These are phyloP conservation scores for Aspergillus cejpii DNA, from an alignment of 2,329 filamentous ascomycete species.

Conservation along the genomic window DNA sequence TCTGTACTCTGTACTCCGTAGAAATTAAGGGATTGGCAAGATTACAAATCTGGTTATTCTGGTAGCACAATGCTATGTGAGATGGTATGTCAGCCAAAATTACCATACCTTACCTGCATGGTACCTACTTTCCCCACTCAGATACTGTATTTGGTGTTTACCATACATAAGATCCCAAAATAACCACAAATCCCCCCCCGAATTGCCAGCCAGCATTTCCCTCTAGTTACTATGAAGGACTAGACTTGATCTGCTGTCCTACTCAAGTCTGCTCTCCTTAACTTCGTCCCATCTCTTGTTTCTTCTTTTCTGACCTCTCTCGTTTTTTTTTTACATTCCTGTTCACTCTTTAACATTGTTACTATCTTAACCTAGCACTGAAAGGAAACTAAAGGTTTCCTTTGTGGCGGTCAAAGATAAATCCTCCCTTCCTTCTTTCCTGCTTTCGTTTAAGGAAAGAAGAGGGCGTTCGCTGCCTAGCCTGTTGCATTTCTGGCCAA, in stretches of 20 bases:
- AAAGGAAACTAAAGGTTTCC: neutral
- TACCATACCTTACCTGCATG: neutral
- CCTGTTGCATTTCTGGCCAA: neutral
- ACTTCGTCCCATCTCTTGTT: constrained; percentile 21
- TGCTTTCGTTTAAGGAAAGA: constrained; percentile 26
- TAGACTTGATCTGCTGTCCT: constrained; percentile 20
- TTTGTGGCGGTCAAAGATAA: neutral
- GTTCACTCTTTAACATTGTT: constrained; percentile 1
- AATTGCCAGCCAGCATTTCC: constrained; percentile 14
- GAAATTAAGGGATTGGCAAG: too few species aligned
- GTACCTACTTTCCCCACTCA: neutral
- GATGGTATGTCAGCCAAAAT: too few species aligned
- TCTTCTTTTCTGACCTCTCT: constrained; percentile 5
- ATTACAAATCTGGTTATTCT: neutral
- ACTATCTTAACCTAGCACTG: neutral
- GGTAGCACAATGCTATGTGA: neutral
- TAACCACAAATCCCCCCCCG: constrained; percentile 24
- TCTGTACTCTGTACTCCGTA: too few species aligned
- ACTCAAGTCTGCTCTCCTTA: constrained; percentile 22
- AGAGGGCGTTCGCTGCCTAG: constrained; percentile 14
- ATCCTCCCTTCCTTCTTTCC: constrained; percentile 23
- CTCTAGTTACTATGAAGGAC: too few species aligned
- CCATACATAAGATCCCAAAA: constrained; percentile 30
- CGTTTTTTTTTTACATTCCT: constrained; percentile 7
- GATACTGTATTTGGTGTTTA: too few species aligned